Base-by-base conservation (phyloP, 345 rosid genomes). In the Raphanus sativus region DNA sequence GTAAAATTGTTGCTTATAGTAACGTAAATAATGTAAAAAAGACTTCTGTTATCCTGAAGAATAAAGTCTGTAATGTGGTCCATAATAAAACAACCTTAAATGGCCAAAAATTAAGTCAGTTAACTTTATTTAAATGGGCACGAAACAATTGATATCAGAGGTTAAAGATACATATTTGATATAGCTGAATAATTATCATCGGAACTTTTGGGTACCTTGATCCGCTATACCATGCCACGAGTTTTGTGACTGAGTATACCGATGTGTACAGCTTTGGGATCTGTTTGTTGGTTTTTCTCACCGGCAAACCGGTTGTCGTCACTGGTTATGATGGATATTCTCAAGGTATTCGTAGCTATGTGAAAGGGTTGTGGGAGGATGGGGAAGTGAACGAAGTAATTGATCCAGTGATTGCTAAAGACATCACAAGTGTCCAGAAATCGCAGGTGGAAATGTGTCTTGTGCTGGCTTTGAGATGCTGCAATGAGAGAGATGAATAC, bases 381-480 rank as follows among this genome's bases (percentile, higher is more conserved):
- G 74, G 56, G 56, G 33, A 61, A 69, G 58, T 70, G 6, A 12
- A 28, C 70, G 75, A 77, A 77, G 65, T 77, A 0, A 28, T 70
- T 1, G 80, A 71, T 70, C 50, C 59, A 56, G 6, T 45, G 69
- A 32, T 78, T 28, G 7, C 3, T 0, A 33, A 63, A 26, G 71
- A 70, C 8, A 70, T 63, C 12, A 36, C 60, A 54, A 55, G 3
- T 59, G 77, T 7, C 5, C 65, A 70, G 6, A 63, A 69, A 33
- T 54, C 65, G 71, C 77, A 61, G 4, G 62, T 71, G 54, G 73
- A 66, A 66, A 38, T 38, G 4, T 78, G 62, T 66, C 5, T 71
- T 21, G 29, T 7, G 4, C 42, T 78, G 13, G 73, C 81, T 3
- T 17, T 76, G 65, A 76, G 70, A 11, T 76, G 80, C 17, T 77